Evolutionary conservation across 169 alveolate genomes (phyloP), one percentile per base, ranked within the genome.

Genomic region (Plasmodium vinckei): DNA sequence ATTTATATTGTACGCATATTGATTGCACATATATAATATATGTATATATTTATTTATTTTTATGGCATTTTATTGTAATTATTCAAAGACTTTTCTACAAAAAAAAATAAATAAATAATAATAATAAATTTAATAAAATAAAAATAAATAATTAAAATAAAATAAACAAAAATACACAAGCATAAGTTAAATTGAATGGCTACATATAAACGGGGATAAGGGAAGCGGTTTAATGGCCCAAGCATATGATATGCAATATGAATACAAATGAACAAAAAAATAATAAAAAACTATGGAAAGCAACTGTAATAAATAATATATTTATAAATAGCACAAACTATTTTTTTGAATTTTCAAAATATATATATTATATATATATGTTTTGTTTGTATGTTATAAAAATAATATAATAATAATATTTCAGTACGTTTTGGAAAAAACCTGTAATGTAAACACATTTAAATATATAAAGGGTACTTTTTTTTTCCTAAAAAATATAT

Each of bases 371-470:
- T 51, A 51, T 51, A 51, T 51, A 51, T 51, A 9, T 51, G 17
- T 51, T 13, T 51, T 33, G 42, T 33, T 33, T 33, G 42, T 33
- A 33, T 33, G 42, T 33, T 33, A 33, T 53, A 54, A 72, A 54
- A 25, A 54, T 27, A 72, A 25, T 42, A 53, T n/a, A 39, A 39
- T 9, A 64, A 39, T 17, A 27, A 64, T 12, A 42, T 6, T n/a
- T 17, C 15, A 64, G 12, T 6, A 42, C n/a, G 6, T 17, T 27
- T 12, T 5, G n/a, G 7, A 64, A 64, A 64, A 64, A 33, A 64
- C n/a, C 53, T 77, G 88, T 67, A 69, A 77, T 77, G 75, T 68
- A 63, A 63, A 63, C 69, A 68, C 77, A 42, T 53, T 77, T 23
- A 77, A 63, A 63, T 19, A 51, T 49, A 47, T 39, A 63, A 21